These are phyloP conservation scores for Trametes coccinea DNA, from an alignment of 768 basidiomycete species.

Conservation along the genomic window DNA sequence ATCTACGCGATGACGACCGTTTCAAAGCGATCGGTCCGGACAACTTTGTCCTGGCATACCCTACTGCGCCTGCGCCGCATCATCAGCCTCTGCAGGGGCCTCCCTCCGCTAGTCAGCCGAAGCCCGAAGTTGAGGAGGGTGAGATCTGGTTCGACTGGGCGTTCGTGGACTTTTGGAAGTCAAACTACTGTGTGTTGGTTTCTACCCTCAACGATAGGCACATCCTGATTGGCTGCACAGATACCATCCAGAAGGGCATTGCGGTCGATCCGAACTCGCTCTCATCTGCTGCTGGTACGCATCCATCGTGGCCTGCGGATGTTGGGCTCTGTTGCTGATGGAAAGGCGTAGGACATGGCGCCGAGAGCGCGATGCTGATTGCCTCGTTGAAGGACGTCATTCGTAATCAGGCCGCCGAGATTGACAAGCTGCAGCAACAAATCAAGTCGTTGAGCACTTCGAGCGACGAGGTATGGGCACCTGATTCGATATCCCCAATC, in stretches of 20 bases:
- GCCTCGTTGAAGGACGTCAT: constrained; percentile 83
- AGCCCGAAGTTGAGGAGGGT: constrained; percentile 52
- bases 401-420: constrained; percentile 76
- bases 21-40: constrained; percentile 92
- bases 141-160: constrained; percentile 99
- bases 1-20: constrained; percentile 88
- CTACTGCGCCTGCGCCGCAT: constrained; percentile 28
- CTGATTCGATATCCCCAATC: neutral
- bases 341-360: constrained; percentile 44
- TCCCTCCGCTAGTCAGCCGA: constrained; percentile 36
- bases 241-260: constrained; percentile 75
- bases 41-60: constrained; percentile 63
- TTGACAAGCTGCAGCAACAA: constrained; percentile 64
- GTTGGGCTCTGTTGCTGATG: neutral
- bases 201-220: neutral
- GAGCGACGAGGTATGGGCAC: constrained; percentile 35
- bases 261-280: constrained; percentile 66
- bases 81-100: constrained; percentile 26
- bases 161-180: constrained; percentile 98
- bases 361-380: constrained; percentile 78
- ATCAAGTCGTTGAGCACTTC: constrained; percentile 46
- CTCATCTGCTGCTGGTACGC: constrained; percentile 59
- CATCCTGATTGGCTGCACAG: constrained; percentile 36
- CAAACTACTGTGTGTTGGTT: constrained; percentile 75
- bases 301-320: neutral